Percentiles rank a stretch among this genome's conserved stretches.
Evolutionary conservation across 169 alveolate genomes (phyloP).

Genomic region (Miamiensis avidus): DNA sequence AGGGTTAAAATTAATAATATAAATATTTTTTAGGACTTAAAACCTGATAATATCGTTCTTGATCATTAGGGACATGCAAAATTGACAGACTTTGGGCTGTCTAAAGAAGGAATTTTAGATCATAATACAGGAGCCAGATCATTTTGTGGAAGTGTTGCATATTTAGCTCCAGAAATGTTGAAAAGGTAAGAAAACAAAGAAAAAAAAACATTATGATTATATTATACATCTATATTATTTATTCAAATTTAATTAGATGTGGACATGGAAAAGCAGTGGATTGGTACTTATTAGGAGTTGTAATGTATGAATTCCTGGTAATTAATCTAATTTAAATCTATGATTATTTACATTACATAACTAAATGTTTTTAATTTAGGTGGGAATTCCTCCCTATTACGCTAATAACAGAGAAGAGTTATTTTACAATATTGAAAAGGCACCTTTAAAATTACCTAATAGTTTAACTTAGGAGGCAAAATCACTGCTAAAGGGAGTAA

Average conservation of each 20-base stretch:
- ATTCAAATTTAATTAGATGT: too few species aligned
- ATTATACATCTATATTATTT: too few species aligned
- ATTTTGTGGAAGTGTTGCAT: constrained; percentile 89
- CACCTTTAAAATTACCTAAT: constrained; percentile 68
- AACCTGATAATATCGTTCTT: constrained; percentile 85
- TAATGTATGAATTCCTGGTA: constrained; percentile 80
- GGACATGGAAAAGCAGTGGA: constrained; percentile 90
- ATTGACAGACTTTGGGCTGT: constrained; percentile 81
- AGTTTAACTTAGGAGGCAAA: constrained; percentile 60
- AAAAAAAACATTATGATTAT: too few species aligned
- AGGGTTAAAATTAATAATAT: too few species aligned
- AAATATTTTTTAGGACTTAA: constrained; percentile 50
- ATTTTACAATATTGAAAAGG: constrained; percentile 74
- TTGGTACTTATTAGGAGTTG: constrained; percentile 87
- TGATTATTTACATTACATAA: too few species aligned
- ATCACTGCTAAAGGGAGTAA: constrained; percentile 54
- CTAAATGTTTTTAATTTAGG: too few species aligned
- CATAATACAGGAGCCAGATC: constrained; percentile 65
- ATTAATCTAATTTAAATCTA: constrained; percentile 86
- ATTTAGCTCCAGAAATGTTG: constrained; percentile 89
- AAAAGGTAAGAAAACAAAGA: constrained; percentile 62
- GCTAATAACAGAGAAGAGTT: constrained; percentile 58
- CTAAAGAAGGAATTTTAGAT: constrained; percentile 82
- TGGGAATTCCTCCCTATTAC: background rate
- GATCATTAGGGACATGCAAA: constrained; percentile 80